Conservation (phyloP, 176 grass and related monocot species). For the Panicum miliaceum region DNA sequence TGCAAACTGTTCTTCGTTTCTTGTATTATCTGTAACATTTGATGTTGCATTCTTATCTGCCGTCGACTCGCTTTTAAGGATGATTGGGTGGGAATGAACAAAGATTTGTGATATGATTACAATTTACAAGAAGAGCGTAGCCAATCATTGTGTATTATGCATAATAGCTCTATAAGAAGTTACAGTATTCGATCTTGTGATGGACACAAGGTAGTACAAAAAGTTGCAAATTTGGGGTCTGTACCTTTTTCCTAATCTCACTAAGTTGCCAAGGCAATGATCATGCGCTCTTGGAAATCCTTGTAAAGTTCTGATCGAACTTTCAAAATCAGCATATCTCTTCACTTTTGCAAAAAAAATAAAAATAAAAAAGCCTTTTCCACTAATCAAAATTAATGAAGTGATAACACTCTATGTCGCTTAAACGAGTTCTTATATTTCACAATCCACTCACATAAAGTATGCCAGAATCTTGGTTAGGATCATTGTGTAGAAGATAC, state of each 20-base stretch:
- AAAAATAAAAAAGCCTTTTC: background rate
- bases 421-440: conserved; percentile 32
- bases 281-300: conserved; percentile 44
- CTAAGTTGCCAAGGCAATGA: conserved; percentile 47
- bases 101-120: conserved; percentile 16
- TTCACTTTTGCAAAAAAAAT: background rate
- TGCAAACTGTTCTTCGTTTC: background rate
- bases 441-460: conserved; percentile 61
- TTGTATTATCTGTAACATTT: background rate
- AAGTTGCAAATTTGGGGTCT: conserved; percentile 17
- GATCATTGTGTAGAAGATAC: conserved; percentile 75
- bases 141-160: conserved; percentile 27
- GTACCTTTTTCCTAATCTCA: conserved; percentile 30
- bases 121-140: conserved; percentile 26
- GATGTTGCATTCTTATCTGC: conserved; percentile 13
- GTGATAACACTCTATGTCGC: conserved; percentile 28
- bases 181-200: conserved; percentile 40
- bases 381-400: conserved; percentile 31
- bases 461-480: conserved; percentile 70
- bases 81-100: conserved; percentile 13
- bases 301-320: conserved; percentile 30
- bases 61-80: conserved; percentile 20
- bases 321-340: conserved; percentile 23
- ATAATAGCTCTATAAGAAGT: conserved; percentile 52
- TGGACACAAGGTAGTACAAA: conserved; percentile 28